phyloP scores from a whole-genome alignment of 2,329 filamentous ascomycete genomes.

The Pleomassaria siparia region DNA sequence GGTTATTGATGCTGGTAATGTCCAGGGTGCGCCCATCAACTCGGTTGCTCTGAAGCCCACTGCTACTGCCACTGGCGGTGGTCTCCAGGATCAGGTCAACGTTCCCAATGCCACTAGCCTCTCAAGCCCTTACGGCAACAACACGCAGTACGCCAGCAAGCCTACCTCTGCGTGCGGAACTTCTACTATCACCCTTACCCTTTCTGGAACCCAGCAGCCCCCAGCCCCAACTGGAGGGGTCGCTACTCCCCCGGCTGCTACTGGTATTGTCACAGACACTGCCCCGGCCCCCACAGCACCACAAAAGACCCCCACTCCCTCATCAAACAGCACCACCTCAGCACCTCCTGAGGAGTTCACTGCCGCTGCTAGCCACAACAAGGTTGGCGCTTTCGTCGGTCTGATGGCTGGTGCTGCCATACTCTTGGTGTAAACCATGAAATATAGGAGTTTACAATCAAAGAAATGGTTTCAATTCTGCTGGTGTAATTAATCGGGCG shows the following conservation, averaged over 20 bases:
- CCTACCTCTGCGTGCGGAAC: conserved; percentile 28
- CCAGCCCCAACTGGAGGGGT: conserved; percentile 1
- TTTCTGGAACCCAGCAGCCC: neutral
- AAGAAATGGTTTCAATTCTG: neutral
- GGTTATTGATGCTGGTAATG: conserved; percentile 39
- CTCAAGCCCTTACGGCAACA: conserved; percentile 6
- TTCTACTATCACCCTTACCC: conserved; percentile 31
- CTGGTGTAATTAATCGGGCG: conserved; percentile 1
- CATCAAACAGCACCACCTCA: conserved; percentile 21
- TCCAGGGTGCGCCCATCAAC: conserved; percentile 34
- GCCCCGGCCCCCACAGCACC: conserved; percentile 25
- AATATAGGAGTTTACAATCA: neutral
- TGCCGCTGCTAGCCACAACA: conserved; percentile 28
- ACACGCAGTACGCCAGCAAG: conserved; percentile 3
- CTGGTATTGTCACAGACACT: conserved; percentile 31
- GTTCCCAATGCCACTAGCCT: conserved; percentile 19
- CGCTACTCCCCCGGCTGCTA: neutral
- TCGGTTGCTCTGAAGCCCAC: conserved; percentile 22
- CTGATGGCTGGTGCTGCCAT: conserved; percentile 25
- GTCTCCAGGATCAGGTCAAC: conserved; percentile 26
- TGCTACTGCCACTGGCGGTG: conserved; percentile 31
- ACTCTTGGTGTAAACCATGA: conserved; percentile 24
- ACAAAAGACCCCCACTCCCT: conserved; percentile 21
- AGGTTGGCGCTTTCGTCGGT: conserved; percentile 22
- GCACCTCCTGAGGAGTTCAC: conserved; percentile 27